Evolutionary conservation across 2,329 filamentous ascomycete species (phyloP), one percentile per base, ranked within the genome.

Genomic region (Didymella segeticola): DNA sequence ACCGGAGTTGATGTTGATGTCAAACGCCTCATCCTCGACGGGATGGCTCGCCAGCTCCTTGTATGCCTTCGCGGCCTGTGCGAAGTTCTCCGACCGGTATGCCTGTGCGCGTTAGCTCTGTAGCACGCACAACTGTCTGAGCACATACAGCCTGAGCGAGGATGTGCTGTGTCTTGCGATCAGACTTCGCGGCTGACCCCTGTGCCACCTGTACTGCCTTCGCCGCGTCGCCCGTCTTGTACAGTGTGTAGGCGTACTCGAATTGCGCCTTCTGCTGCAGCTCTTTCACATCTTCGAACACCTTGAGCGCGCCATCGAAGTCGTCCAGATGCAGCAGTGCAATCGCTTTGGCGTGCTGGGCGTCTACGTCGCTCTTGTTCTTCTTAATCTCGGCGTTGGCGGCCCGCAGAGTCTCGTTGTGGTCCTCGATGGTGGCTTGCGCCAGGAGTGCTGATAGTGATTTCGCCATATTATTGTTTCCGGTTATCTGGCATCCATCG

Each of bases 291-390:
- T 86, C 84, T 55, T 86, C 83, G 54, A 93, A 82, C 49, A 85
- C 82, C 54, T 85, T 85, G 41, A 91, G 78, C 38, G 89, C 89
- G 73, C 95, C 90, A 52, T 89, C 85, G 73, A 89, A 95, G 53
- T 90, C 88, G 75, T 95, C 91, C 63, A 95, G 84, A 72, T 92
- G 91, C 59, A 95, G 80, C 17, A 95, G 82, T 19, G 90, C 89
- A 37, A 93, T 83, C 12, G 89, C 82, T 56, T 88, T 87, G 29
- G 86, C 88, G 71, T 88, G 87, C 30, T 88, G 86, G 47, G 88
- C 87, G 33, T 84, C 78, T 22, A 79, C 54, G 61, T 88, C 82
- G 47, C 72, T 72, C 68, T 86, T 88, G n/a, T 80, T 82, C 53
- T 82, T 82, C 68, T 83, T 81, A 39, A 88, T 77, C 0, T 78